Evolutionary conservation across 2,329 filamentous ascomycete genomes (phyloP), one percentile per base, ranked within the genome.

Genomic region (Alternaria solani): DNA sequence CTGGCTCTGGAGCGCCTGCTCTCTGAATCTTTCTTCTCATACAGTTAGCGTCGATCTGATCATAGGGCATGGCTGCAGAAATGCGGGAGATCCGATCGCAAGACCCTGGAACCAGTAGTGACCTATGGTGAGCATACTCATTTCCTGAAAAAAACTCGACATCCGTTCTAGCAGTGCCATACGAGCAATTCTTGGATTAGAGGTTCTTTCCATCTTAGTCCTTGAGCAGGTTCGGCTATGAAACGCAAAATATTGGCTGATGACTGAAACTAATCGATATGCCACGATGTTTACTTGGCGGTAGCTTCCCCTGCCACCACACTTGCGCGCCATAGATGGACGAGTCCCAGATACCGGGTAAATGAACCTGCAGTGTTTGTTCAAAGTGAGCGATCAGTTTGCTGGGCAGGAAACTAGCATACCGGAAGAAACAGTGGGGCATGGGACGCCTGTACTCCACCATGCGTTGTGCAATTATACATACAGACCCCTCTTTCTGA

Each of bases 401-500:
- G 48, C 18, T 52, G 23, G 39, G 52, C 28, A 14, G 25, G 26
- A 32, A 43, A 23, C 51, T 47, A 36, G 43, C 38, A 41, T 51
- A 51, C 42, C 34, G 52, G 32, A 59, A 48, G 20, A 30, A 55
- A 62, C 30, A 34, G 47, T 58, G 56, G 54, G 55, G 47, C 43
- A 43, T 18, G 42, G 23, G 23, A 57, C 52, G 51, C 46, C 41
- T 63, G 57, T 49, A 57, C 54, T 52, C 42, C 61, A 54, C 63
- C 56, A 49, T 56, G 58, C 42, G 48, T 39, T 54, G 63, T 65
- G 49, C 28, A 20, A 67, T 58, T 18, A 42, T 26, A 28, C 41
- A 26, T 55, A 42, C 58, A 57, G 43, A 59, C 53, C 55, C 55
- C 56, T 62, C 65, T 52, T 41, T 62, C 51, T 43, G 12, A 38